Conservation (phyloP, 495 filamentous ascomycete genomes). For the Baudoinia panamericana region DNA sequence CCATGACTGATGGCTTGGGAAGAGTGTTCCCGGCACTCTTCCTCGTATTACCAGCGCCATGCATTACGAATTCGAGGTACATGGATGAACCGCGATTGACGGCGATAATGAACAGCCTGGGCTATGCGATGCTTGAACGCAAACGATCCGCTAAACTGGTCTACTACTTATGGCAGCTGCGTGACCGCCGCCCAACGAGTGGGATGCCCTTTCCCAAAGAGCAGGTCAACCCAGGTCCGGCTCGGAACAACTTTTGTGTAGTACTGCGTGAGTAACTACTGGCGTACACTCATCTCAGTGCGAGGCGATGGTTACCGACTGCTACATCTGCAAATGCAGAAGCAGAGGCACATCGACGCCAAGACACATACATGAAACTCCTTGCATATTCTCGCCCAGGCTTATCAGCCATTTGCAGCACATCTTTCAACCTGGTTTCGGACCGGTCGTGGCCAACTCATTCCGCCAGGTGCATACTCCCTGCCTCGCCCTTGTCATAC, state of each 20-base stretch:
- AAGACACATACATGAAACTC: no score
- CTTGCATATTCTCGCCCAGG: no score
- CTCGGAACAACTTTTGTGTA: slow-evolving; percentile 82
- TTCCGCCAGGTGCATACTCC: no score
- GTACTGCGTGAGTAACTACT: no score
- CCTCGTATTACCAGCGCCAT: slow-evolving; percentile 78
- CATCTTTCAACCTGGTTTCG: no score
- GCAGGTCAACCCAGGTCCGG: slow-evolving; percentile 56
- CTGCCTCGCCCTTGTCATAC: no score
- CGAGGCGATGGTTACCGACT: no score
- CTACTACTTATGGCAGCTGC: slow-evolving; percentile 69
- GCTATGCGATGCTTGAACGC: slow-evolving; percentile 49
- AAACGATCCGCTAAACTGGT: slow-evolving; percentile 74
- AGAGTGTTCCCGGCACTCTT: slow-evolving; percentile 62
- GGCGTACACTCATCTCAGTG: no score
- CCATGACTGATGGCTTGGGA: not conserved
- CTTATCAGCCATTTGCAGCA: no score
- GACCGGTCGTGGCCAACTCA: no score
- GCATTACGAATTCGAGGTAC: slow-evolving; percentile 85
- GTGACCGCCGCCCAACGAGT: slow-evolving; percentile 23
- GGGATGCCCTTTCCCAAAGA: slow-evolving; percentile 49
- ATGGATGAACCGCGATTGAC: slow-evolving; percentile 58
- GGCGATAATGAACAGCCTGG: slow-evolving; percentile 61
- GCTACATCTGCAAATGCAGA: no score
- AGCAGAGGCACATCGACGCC: no score